Base-by-base conservation (phyloP, 805 yeast species). In the Yarrowia deformans region DNA sequence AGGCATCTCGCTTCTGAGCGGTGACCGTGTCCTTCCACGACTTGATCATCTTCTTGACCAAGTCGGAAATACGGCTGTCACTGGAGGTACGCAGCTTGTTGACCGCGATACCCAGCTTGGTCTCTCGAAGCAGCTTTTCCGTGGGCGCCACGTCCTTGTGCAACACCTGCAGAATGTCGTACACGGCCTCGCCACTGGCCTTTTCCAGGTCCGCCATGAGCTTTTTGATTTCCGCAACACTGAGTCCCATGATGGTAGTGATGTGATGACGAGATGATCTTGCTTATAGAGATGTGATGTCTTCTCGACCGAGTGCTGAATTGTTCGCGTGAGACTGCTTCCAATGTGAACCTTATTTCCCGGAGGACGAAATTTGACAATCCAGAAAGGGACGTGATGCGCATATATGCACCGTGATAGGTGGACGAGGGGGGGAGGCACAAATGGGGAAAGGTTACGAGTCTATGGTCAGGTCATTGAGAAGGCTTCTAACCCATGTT, bases 81-180 rank as follows among this genome's bases (percentile, higher is more conserved):
- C 84, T 71, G 78, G 90, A 91, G 9, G 90, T 80, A 72, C 97
- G 87, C 75, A 90, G 87, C 79, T 91, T 93, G 81, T 95, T 95
- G 50, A 95, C 98, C 9, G 93, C 94, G 18, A 95, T 94, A 72
- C 99, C 99, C n/a, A 95, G 94, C 78, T 92, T 93, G 9, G 99
- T 95, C 75, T 94, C 97, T 75, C 98, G 85, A 66, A 94, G 82
- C 43, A 94, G 82, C 76, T 88, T 86, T 76, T 94, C 98, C 1
- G 96, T 88, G 10, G 98, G 97, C 73, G 83, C 82, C 67, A 92
- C 90, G 13, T 90, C 91, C 69, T 84, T 85, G 73, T 89, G 87
- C 71, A 94, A 81, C 32, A 84, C 82, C 52, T 82, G 84, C 72
- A 94, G 80, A 18, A 93, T 84, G 76, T 88, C 90, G 69, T 90